A percentile compares a stretch with the other conserved stretches of the same genome.
These are phyloP conservation scores for Triticum aestivum DNA, from an alignment of 176 grass and related monocot species.

Conservation along the genomic window DNA sequence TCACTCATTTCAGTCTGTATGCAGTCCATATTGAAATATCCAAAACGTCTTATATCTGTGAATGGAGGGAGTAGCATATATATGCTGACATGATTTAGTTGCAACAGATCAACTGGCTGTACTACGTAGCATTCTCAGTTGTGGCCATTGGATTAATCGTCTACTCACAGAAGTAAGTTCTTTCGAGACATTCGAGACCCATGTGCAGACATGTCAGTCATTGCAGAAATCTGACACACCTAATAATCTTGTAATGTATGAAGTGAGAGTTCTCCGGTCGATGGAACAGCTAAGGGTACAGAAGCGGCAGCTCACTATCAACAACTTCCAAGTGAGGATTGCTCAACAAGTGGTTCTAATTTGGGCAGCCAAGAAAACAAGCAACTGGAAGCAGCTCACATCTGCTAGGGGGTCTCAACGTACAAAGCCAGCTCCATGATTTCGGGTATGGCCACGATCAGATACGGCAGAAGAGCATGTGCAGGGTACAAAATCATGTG, in stretches of 20 bases:
- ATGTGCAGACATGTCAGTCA: background rate
- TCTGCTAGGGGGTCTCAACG: conserved; percentile 29
- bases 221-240: conserved; percentile 1
- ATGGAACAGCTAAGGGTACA: background rate
- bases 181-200: background rate
- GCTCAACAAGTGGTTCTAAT: conserved; percentile 16
- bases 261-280: conserved; percentile 18
- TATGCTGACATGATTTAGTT: conserved; percentile 26
- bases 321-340: conserved; percentile 24
- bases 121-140: conserved; percentile 52
- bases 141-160: conserved; percentile 50
- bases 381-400: conserved; percentile 22
- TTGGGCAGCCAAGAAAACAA: conserved; percentile 26
- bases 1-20: too few species aligned
- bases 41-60: too few species aligned
- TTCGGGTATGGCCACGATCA: background rate
- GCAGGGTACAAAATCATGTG: background rate
- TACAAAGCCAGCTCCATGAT: background rate
- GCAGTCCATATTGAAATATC: too few species aligned
- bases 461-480: background rate
- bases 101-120: conserved; percentile 51
- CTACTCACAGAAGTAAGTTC: conserved; percentile 51
- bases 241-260: background rate
- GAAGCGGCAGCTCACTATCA: conserved; percentile 26
- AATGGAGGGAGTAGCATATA: background rate